Conservation (phyloP, 2,329 filamentous ascomycete genomes). For the Hymenoscyphus fructigenus region DNA sequence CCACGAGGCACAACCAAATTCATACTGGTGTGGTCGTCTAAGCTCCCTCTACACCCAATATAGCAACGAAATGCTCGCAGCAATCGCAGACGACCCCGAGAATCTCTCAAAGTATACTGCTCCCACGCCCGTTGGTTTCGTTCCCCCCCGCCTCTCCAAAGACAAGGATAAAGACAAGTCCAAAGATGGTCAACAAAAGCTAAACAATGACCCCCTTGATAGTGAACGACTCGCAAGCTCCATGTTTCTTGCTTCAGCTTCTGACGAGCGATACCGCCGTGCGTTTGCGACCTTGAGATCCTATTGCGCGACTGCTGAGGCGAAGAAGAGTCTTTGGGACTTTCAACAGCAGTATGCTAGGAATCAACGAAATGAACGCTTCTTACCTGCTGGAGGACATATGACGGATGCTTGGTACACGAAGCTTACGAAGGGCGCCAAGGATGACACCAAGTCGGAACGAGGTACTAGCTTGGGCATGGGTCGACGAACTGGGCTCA, state of each 20-base stretch:
- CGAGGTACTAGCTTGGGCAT: conserved; percentile 15
- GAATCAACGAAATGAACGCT: conserved; percentile 13
- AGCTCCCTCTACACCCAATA: conserved; percentile 55
- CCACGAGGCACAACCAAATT: conserved; percentile 43
- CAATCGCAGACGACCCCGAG: conserved; percentile 9
- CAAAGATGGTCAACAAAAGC: not conserved
- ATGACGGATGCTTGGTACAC: conserved; percentile 18
- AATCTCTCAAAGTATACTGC: conserved; percentile 13
- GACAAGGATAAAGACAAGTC: not conserved
- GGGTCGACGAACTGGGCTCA: conserved; percentile 9
- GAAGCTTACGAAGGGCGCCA: conserved; percentile 16
- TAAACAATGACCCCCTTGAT: conserved; percentile 4
- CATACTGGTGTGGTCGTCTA: conserved; percentile 65
- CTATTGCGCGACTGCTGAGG: conserved; percentile 48
- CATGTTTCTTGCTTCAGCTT: not conserved
- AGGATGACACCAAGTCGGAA: conserved; percentile 11
- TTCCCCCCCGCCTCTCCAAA: not conserved
- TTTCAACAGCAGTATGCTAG: conserved; percentile 52
- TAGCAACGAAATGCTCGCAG: conserved; percentile 43
- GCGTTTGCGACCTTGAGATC: conserved; percentile 49
- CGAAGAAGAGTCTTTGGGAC: conserved; percentile 46
- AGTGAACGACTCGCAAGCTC: conserved; percentile 1
- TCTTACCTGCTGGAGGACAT: conserved; percentile 20
- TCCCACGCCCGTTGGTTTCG: conserved; percentile 9
- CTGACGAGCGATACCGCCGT: conserved; percentile 42